phyloP scores from a whole-genome alignment of 805 yeast species.

The Starmerella potacharoeniae region DNA sequence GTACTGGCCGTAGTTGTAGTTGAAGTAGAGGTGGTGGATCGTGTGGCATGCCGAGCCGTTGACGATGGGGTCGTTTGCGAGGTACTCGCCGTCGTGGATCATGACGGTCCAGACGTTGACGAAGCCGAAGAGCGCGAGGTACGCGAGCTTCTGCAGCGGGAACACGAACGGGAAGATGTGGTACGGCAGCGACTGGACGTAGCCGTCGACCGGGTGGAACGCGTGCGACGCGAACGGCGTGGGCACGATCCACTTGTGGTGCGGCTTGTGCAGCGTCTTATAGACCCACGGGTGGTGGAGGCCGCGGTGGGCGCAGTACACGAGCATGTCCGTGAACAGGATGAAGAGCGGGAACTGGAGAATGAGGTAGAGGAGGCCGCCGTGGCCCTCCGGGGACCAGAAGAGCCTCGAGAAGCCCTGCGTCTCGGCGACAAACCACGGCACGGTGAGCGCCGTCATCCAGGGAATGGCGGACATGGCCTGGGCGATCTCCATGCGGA shows the following conservation, averaged over 20 bases:
- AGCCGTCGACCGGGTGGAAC: constrained; percentile 97
- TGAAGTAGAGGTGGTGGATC: constrained; percentile 90
- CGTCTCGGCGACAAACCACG: constrained; percentile 79
- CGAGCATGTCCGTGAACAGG: constrained; percentile 87
- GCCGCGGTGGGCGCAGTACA: constrained; percentile 83
- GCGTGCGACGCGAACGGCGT: constrained; percentile 98
- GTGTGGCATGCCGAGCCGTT: constrained; percentile 99
- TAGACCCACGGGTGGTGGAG: constrained; percentile 88
- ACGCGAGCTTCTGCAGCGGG: constrained; percentile 83
- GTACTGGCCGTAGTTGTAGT: constrained; percentile 96
- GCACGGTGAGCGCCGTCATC: constrained; percentile 79
- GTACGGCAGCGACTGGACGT: constrained; percentile 83
- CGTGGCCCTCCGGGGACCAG: constrained; percentile 50
- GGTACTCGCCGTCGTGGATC: constrained; percentile 96
- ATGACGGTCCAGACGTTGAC: constrained; percentile 97
- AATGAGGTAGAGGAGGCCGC: constrained; percentile 51
- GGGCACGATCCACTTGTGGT: constrained; percentile 97
- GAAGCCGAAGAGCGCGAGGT: constrained; percentile 70
- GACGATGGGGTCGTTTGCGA: constrained; percentile 84
- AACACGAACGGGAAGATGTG: constrained; percentile 83
- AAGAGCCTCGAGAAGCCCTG: constrained; percentile 76
- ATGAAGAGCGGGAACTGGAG: constrained; percentile 68
- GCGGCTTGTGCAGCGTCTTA: constrained; percentile 85
- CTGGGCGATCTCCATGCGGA: constrained; percentile 67
- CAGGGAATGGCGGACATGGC: constrained; percentile 75